Evolutionary conservation across 441 rosid species (phyloP).

Genomic region (Pelargonium cotyledonis): DNA sequence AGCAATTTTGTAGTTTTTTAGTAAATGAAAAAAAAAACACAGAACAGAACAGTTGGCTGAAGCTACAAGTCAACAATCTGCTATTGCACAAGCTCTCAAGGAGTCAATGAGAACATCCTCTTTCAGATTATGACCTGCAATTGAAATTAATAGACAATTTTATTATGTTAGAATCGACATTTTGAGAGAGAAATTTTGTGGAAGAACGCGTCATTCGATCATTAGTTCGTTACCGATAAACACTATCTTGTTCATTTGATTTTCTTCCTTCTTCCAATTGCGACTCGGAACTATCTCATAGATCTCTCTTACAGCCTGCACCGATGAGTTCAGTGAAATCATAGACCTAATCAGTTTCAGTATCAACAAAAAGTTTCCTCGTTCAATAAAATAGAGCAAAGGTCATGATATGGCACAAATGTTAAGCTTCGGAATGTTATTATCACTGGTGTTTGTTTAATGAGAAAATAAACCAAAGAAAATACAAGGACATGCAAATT

Average conservation of each 20-base stretch:
- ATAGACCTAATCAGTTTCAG: conserved; percentile 9
- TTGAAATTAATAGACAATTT: conserved; percentile 11
- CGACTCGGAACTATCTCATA: conserved; percentile 82
- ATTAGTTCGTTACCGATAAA: conserved; percentile 52
- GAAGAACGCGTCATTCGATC: conserved; percentile 5
- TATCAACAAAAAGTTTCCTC: neutral
- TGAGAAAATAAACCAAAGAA: neutral
- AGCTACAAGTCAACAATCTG: conserved; percentile 8
- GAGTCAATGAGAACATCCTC: conserved; percentile 42
- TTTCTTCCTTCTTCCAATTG: conserved; percentile 64
- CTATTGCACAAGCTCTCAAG: conserved; percentile 35
- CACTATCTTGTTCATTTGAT: conserved; percentile 57
- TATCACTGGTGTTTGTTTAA: neutral
- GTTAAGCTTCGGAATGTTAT: neutral
- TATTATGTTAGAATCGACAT: conserved; percentile 9
- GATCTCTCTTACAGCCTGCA: conserved; percentile 90
- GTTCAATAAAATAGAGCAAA: too few relatives aligned
- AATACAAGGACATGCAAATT: neutral
- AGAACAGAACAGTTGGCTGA: neutral
- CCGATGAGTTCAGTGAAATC: conserved; percentile 9
- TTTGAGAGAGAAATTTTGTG: neutral
- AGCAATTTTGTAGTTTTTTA: too few relatives aligned
- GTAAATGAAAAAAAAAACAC: too few relatives aligned
- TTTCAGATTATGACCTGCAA: conserved; percentile 53
- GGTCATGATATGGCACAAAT: neutral